phyloP scores from a whole-genome alignment of 108 stramenopile genomes.

The Skeletonema marinoi region DNA sequence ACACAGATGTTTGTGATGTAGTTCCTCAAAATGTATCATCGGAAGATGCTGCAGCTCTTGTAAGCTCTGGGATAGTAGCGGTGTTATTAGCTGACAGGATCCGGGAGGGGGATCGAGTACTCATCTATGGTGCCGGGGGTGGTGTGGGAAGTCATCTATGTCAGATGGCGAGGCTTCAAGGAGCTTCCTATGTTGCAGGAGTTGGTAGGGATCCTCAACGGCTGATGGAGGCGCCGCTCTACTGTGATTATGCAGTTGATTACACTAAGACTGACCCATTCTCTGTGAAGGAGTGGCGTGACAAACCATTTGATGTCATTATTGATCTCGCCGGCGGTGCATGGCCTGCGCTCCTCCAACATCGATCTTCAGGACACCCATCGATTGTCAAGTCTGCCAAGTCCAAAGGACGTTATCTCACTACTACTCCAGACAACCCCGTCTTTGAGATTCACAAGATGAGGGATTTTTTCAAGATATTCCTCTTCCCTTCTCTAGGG shows the following conservation, averaged over 20 bases:
- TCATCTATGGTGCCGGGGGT: constrained; percentile 68
- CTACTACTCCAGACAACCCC: constrained; percentile 53
- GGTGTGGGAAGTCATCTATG: constrained; percentile 61
- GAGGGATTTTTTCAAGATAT: constrained; percentile 38
- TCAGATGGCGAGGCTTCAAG: constrained; percentile 43
- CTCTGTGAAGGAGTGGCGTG: constrained; percentile 39
- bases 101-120: constrained; percentile 49
- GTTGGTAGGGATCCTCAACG: constrained; percentile 46
- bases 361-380: neutral
- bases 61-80: constrained; percentile 48
- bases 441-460: constrained; percentile 49
- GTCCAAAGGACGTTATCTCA: constrained; percentile 60
- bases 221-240: constrained; percentile 47
- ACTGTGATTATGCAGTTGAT: constrained; percentile 51
- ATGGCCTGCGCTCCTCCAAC: constrained; percentile 47
- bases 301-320: constrained; percentile 67
- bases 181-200: constrained; percentile 55
- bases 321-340: constrained; percentile 68
- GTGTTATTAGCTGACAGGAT: constrained; percentile 49
- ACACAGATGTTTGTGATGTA: constrained; percentile 46
- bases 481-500: constrained; percentile 61
- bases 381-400: constrained; percentile 57
- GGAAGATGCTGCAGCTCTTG: constrained; percentile 60
- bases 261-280: constrained; percentile 58
- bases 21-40: constrained; percentile 47